Base-by-base conservation (phyloP, 2,329 filamentous ascomycete genomes). In the Cryphonectria parasitica region DNA sequence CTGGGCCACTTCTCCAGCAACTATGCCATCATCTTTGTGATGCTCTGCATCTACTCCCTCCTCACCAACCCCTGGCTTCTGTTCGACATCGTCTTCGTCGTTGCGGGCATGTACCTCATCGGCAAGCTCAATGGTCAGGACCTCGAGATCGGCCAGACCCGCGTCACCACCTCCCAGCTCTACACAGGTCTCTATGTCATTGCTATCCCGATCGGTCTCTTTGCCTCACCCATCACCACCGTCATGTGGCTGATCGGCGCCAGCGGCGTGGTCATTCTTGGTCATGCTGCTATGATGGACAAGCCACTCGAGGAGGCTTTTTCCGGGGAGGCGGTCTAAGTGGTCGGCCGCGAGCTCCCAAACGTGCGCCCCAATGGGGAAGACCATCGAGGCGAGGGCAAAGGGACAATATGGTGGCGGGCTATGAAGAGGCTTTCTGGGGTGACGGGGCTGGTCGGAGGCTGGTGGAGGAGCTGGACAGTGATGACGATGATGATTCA, bases 321-420 rank as follows among this genome's bases (percentile, higher is more conserved):
- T 98, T 98, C 95, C 88, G 96, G 97, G 95, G 96, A 99, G 95
- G 95, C 96, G 95, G 96, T 99, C 92, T 99, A 98, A 91, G 89
- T 97, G 95, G 95, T 98, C 96, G 95, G 94, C 95, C 95, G 96
- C 96, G 92, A 96, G 92, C 95, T 97, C 95, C 95, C 89, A 87
- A 91, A 90, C 85, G 83, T 88, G 91, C 92, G 94, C 94, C 95
- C 93, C 91, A 87, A 89, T 95, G 93, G 95, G 95, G 95, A 98
- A 98, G 95, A 98, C 94, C 94, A 96, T 92, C 93, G 88, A 92
- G 93, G 92, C 92, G 90, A 88, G 89, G 87, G 84, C 87, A 88
- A 87, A 89, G 88, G 86, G 89, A 84, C 83, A 83, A 84, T 25
- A 75, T 74, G 71, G 82, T 82, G 82, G 86, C 85, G 82, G 82